phyloP scores from a whole-genome alignment of 805 yeast species.

The Candida quercuum region DNA sequence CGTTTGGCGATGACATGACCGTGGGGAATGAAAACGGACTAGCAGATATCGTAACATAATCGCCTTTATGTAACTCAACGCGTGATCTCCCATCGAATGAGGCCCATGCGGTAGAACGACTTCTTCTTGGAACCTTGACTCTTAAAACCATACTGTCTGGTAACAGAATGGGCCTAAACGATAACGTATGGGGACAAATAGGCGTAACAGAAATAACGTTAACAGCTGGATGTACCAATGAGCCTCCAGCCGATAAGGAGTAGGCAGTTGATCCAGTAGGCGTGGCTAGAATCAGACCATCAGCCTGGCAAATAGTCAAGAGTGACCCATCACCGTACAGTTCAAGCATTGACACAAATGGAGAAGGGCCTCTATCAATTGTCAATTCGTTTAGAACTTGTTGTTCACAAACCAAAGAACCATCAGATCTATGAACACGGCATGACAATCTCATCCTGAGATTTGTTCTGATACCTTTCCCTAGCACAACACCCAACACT shows the following conservation, averaged over 20 bases:
- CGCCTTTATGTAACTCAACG: slow-evolving; percentile 76
- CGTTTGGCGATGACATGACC: slow-evolving; percentile 66
- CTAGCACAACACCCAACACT: slow-evolving; percentile 51
- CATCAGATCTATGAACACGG: slow-evolving; percentile 49
- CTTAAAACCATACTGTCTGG: slow-evolving; percentile 90
- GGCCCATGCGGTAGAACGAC: slow-evolving; percentile 94
- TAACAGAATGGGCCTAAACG: slow-evolving; percentile 84
- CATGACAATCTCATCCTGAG: slow-evolving; percentile 87
- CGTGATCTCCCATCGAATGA: slow-evolving; percentile 92
- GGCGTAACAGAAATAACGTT: slow-evolving; percentile 92
- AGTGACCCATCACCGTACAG: slow-evolving; percentile 82
- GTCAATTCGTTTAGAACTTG: slow-evolving; percentile 88
- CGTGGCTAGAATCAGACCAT: slow-evolving; percentile 86
- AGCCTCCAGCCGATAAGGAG: slow-evolving; percentile 92
- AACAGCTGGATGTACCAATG: slow-evolving; percentile 90
- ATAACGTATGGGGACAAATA: slow-evolving; percentile 91
- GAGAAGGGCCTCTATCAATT: slow-evolving; percentile 90
- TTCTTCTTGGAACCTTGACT: slow-evolving; percentile 74
- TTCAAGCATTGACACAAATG: slow-evolving; percentile 85
- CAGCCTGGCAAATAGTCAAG: slow-evolving; percentile 88
- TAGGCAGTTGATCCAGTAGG: slow-evolving; percentile 98
- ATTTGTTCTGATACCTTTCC: slow-evolving; percentile 69
- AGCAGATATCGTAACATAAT: slow-evolving; percentile 79
- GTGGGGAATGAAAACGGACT: slow-evolving; percentile 94
- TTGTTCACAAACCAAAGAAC: slow-evolving; percentile 42